A percentile compares a stretch with the other conserved stretches of the same genome.
phyloP scores from a whole-genome alignment of 495 filamentous ascomycete species.

The Penicillium manginii region DNA sequence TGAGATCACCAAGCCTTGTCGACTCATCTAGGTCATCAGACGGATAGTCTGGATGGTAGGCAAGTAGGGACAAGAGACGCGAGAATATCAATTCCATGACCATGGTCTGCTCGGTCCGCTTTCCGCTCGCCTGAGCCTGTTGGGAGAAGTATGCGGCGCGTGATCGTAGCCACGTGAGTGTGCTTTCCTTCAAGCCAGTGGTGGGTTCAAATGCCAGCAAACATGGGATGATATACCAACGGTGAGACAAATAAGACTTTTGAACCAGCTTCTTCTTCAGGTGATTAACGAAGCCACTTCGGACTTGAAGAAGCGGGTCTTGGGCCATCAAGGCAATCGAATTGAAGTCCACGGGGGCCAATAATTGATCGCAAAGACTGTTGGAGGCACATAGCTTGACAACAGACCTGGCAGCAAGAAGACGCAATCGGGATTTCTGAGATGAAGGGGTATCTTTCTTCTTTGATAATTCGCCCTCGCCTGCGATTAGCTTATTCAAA shows the following conservation, averaged over 20 bases:
- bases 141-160: slow-evolving; percentile 58
- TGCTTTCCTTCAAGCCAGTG: slow-evolving; percentile 65
- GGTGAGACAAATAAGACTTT: slow-evolving; percentile 42
- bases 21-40: slow-evolving; percentile 48
- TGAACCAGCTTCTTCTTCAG: slow-evolving; percentile 81
- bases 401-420: slow-evolving; percentile 78
- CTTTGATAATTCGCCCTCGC: slow-evolving; percentile 79
- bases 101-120: slow-evolving; percentile 53
- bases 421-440: slow-evolving; percentile 76
- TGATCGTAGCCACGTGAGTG: slow-evolving; percentile 86
- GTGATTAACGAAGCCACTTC: slow-evolving; percentile 75
- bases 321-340: slow-evolving; percentile 77
- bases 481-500: slow-evolving; percentile 71
- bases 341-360: slow-evolving; percentile 76
- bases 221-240: slow-evolving; percentile 89
- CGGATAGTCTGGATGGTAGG: slow-evolving; percentile 92
- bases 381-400: slow-evolving; percentile 77
- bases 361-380: slow-evolving; percentile 73
- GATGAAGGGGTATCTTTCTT: slow-evolving; percentile 69
- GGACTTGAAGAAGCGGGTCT: slow-evolving; percentile 72
- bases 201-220: slow-evolving; percentile 88
- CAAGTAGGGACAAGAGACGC: slow-evolving; percentile 82
- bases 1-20: slow-evolving; percentile 65
- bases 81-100: slow-evolving; percentile 85
- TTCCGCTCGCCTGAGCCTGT: slow-evolving; percentile 39